phyloP scores from a whole-genome alignment of 192 early-diverging fungal genomes.

The Linnemannia hyalina region DNA sequence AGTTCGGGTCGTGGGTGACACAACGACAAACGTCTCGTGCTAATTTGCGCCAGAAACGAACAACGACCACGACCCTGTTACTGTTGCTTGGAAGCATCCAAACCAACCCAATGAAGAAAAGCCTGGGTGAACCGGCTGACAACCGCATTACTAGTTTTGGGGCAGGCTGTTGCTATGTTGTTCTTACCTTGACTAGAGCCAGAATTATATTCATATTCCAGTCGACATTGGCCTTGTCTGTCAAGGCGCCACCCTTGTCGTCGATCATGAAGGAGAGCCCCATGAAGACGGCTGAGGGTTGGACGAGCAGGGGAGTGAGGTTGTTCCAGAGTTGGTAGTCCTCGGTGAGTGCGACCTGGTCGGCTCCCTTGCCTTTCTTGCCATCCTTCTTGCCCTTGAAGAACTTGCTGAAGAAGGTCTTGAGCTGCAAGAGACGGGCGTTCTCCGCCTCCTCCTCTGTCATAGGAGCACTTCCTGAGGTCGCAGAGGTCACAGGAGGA shows the following conservation, averaged over 20 bases:
- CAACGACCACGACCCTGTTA: not conserved
- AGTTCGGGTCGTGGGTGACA: not conserved
- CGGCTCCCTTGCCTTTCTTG: constrained; percentile 28
- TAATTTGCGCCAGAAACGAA: constrained; percentile 3
- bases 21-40: not conserved
- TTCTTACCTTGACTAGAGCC: constrained; percentile 47
- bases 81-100: not conserved
- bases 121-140: not conserved
- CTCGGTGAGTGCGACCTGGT: constrained; percentile 35
- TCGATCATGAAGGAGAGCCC: constrained; percentile 55
- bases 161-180: not conserved
- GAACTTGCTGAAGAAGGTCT: constrained; percentile 40
- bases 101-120: not conserved
- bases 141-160: not conserved
- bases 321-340: constrained; percentile 50
- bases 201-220: constrained; percentile 59
- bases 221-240: constrained; percentile 24
- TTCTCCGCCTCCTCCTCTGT: constrained; percentile 21
- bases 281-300: constrained; percentile 54
- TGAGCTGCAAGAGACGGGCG: constrained; percentile 38
- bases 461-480: not conserved
- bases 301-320: constrained; percentile 32
- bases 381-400: constrained; percentile 51
- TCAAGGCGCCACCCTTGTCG: constrained; percentile 41
- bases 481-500: constrained; percentile 1